Conservation (phyloP, 805 yeast genomes). For the Yamadazyma olivae region DNA sequence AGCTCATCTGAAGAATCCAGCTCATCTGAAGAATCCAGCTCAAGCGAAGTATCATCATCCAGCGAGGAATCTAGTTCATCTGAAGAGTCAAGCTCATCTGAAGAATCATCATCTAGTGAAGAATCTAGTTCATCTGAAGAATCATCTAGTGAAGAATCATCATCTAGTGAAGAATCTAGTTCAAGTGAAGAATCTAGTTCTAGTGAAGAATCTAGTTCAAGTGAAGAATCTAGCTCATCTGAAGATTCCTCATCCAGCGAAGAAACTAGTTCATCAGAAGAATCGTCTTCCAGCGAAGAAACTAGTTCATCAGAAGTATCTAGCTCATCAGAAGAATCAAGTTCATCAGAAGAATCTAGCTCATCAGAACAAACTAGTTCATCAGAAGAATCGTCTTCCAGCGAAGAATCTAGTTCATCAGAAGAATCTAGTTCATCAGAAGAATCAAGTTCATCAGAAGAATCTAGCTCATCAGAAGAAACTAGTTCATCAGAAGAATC, state of each 20-base stretch:
- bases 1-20: slow-evolving; percentile 7
- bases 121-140: slow-evolving; percentile 1
- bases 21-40: neutral
- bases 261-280: slow-evolving; percentile 1
- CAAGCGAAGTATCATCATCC: slow-evolving; percentile 1
- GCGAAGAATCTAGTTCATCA: slow-evolving; percentile 1
- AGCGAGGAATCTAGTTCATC: slow-evolving; percentile 4
- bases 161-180: neutral
- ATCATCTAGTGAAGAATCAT: slow-evolving; percentile 6
- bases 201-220: neutral
- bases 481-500: slow-evolving; percentile 6
- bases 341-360: slow-evolving; percentile 1
- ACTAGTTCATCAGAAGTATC: slow-evolving; percentile 1
- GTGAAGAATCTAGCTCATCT: slow-evolving; percentile 1
- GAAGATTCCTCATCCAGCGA: neutral
- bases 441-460: slow-evolving; percentile 2
- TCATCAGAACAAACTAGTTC: slow-evolving; percentile 2
- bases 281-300: slow-evolving; percentile 1
- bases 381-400: slow-evolving; percentile 1
- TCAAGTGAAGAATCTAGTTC: slow-evolving; percentile 1
- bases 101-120: slow-evolving; percentile 1
- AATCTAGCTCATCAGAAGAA: slow-evolving; percentile 5
- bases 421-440: slow-evolving; percentile 2
- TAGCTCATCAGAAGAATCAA: slow-evolving; percentile 1
- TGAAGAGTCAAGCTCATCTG: slow-evolving; percentile 2